Percentiles rank a stretch among this genome's conserved stretches.
phyloP scores from a whole-genome alignment of 306 rosid species.

The Lathyrus aphaca region DNA sequence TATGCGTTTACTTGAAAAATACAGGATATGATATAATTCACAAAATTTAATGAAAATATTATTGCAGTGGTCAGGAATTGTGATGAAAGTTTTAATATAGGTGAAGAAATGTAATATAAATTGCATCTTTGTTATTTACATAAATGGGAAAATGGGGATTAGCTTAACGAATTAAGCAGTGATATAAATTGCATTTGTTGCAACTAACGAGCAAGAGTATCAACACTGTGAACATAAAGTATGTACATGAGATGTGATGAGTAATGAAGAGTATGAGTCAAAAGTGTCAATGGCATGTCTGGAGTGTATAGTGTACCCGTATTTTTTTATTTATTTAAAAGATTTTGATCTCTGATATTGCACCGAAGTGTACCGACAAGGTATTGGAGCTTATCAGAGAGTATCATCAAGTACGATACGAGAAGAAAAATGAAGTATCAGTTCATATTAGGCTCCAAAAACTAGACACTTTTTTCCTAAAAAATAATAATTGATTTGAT shows the following conservation, averaged over 20 bases:
- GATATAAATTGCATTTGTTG: not conserved
- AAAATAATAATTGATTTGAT: not conserved
- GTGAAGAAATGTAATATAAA: not conserved
- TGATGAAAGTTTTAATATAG: conserved; percentile 1
- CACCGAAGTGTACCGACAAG: not conserved
- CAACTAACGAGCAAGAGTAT: not conserved
- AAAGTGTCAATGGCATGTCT: not conserved
- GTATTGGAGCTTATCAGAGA: not conserved
- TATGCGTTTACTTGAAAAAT: not conserved
- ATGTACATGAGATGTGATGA: not conserved
- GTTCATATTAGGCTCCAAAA: not conserved
- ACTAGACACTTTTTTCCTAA: not conserved
- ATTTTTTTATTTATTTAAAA: not conserved
- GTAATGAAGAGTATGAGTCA: not conserved
- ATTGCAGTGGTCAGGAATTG: not conserved
- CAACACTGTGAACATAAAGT: not conserved
- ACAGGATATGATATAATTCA: not conserved
- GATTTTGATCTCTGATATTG: not conserved
- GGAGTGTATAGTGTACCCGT: not conserved
- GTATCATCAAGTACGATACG: not conserved
- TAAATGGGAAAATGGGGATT: not conserved
- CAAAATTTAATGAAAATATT: not conserved
- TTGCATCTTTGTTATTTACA: not conserved
- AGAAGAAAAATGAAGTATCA: not conserved
- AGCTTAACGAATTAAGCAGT: not conserved